Evolutionary conservation across 208 protist species (phyloP).

Genomic region (Trypanosoma caninum): DNA sequence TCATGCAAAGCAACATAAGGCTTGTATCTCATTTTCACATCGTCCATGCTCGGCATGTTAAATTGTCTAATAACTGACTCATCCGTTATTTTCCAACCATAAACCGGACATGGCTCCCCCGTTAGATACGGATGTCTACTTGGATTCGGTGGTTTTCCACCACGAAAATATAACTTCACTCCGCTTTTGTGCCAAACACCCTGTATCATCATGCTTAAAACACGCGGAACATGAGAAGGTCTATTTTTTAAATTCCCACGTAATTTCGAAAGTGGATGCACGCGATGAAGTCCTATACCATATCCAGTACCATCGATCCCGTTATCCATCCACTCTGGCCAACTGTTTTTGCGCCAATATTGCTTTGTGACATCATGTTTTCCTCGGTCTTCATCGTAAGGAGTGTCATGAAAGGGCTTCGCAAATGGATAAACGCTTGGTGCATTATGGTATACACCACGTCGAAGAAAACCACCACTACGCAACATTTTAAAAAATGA

Average conservation of each 20-base stretch:
- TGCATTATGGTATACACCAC: constrained; percentile 83
- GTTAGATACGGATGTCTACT: constrained; percentile 87
- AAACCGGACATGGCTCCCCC: constrained; percentile 87
- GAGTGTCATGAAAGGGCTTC: constrained; percentile 88
- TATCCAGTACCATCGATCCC: constrained; percentile 83
- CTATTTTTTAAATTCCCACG: constrained; percentile 65
- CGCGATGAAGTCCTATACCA: constrained; percentile 80
- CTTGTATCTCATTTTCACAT: constrained; percentile 72
- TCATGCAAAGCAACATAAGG: constrained; percentile 88
- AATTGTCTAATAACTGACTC: constrained; percentile 78
- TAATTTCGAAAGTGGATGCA: constrained; percentile 79
- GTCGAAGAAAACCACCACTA: constrained; percentile 15
- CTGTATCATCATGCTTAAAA: constrained; percentile 89
- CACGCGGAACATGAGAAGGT: constrained; percentile 62
- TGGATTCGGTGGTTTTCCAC: constrained; percentile 87
- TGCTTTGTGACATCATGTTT: constrained; percentile 49
- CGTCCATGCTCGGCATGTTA: constrained; percentile 68
- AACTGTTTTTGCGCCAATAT: constrained; percentile 35
- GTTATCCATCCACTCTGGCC: constrained; percentile 88
- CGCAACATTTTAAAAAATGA: constrained; percentile 23
- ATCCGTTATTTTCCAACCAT: constrained; percentile 86
- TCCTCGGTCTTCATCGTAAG: constrained; percentile 73
- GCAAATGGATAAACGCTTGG: constrained; percentile 80
- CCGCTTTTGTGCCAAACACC: constrained; percentile 90
- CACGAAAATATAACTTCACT: constrained; percentile 84